phyloP scores from a whole-genome alignment of 164 flowering plant species.

The Taxillus chinensis region DNA sequence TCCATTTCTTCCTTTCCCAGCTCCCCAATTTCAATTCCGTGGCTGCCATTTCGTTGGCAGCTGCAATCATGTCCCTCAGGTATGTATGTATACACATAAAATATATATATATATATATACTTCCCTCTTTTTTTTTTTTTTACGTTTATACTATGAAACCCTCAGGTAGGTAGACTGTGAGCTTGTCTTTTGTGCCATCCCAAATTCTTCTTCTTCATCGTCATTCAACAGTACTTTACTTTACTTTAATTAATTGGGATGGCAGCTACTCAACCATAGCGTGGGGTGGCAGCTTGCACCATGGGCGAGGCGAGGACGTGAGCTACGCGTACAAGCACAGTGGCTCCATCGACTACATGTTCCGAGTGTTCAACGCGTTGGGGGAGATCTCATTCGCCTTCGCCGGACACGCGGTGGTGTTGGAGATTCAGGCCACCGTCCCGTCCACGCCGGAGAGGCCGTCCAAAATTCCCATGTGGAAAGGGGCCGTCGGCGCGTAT shows the following conservation, averaged over 20 bases:
- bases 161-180: too few relatives aligned
- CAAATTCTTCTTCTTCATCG: too few relatives aligned
- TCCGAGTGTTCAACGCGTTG: slow-evolving; percentile 74
- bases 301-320: slow-evolving; percentile 44
- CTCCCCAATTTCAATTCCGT: slow-evolving; percentile 83
- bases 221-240: too few relatives aligned
- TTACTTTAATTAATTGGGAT: neutral
- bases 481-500: slow-evolving; percentile 62
- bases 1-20: slow-evolving; percentile 79
- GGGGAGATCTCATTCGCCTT: slow-evolving; percentile 82
- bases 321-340: slow-evolving; percentile 68
- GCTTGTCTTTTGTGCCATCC: too few relatives aligned
- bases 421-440: slow-evolving; percentile 89
- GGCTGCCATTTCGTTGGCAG: slow-evolving; percentile 76
- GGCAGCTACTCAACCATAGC: slow-evolving; percentile 88
- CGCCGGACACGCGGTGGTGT: slow-evolving; percentile 79
- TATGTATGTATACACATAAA: slow-evolving; percentile 5
- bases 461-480: slow-evolving; percentile 79
- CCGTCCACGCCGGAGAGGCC: slow-evolving; percentile 88
- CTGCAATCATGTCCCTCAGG: slow-evolving; percentile 88
- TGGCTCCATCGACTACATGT: slow-evolving; percentile 42
- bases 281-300: slow-evolving; percentile 61
- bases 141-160: too few relatives aligned
- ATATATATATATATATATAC: too few relatives aligned
- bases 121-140: too few relatives aligned